Base-by-base conservation (phyloP, 208 protist genomes). In the Hexamita inflata region DNA sequence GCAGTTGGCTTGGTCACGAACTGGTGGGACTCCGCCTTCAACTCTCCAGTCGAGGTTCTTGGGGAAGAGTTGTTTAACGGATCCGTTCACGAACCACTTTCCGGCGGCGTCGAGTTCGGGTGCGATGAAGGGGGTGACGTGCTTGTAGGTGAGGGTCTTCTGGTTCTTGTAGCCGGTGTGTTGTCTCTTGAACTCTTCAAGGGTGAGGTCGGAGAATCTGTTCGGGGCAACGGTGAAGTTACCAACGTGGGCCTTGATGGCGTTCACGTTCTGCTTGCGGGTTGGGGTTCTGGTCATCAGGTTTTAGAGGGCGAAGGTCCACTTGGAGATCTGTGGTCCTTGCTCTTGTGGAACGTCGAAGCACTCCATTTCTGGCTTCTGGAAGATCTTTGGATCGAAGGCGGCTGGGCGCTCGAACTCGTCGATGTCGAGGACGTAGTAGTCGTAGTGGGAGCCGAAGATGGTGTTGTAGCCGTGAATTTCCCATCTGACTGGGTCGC, bases 1-100 rank as follows among this genome's bases (percentile, higher is more conserved):
- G 49, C 75, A 78, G 4, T 4, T 7, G 77, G 66, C 66, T 57
- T 78, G 66, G 75, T 78, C 75, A 11, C 67, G 59, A 34, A 77
- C 59, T 38, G 75, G 75, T 39, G 70, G 9, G 4, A 61, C 9
- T 19, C 9, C 28, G 4, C 70, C 70, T 42, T 30, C 9, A 9
- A 70, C 70, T 19, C 58, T 7, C 70, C 70, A 75, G 42, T 70
- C 64, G 64, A 70, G 35, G 19, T 13, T 11, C 7, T 4, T n/a
- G n/a, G n/a, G n/a, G n/a, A n/a, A n/a, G n/a, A n/a, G n/a, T n/a
- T n/a, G n/a, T n/a, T n/a, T n/a, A n/a, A n/a, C n/a, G n/a, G n/a
- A n/a, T n/a, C n/a, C n/a, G n/a, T n/a, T n/a, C n/a, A n/a, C n/a
- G n/a, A n/a, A n/a, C n/a, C n/a, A n/a, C n/a, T n/a, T n/a, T n/a